These are phyloP conservation scores for Leccinum variabile DNA, from an alignment of 1,284 basidiomycete species.

Conservation along the genomic window DNA sequence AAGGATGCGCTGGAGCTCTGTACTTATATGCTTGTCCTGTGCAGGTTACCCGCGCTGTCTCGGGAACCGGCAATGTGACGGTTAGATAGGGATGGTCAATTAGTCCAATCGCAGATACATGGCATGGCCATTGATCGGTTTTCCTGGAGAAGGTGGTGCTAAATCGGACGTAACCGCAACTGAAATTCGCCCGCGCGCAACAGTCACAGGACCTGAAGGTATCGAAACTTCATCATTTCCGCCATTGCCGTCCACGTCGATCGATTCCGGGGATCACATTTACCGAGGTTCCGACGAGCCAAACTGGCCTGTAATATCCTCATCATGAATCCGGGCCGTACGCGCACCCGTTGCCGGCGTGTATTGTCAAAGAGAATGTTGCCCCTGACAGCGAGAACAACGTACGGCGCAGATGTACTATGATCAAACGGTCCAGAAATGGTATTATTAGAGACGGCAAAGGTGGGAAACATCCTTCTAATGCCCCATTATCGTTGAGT, in stretches of 20 bases:
- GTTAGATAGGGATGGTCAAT: no score
- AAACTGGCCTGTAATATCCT: not conserved
- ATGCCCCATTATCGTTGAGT: not conserved
- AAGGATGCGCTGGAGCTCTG: not conserved
- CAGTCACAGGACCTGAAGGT: not conserved
- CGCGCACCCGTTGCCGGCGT: no score
- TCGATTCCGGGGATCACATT: not conserved
- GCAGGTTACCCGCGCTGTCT: not conserved
- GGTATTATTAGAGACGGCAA: not conserved
- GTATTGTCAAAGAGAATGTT: not conserved
- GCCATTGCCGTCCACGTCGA: not conserved
- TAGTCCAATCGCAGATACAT: no score
- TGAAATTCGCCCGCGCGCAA: no score
- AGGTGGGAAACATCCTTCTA: not conserved
- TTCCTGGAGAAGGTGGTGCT: no score
- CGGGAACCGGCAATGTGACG: not conserved
- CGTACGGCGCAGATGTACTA: not conserved
- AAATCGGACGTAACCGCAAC: no score
- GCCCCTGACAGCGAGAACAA: not conserved
- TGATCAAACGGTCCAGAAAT: not conserved
- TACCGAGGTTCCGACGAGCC: not conserved
- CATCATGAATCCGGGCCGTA: not conserved
- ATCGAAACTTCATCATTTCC: not conserved
- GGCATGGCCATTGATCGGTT: no score
- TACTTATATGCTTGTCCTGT: not conserved